Evolutionary conservation across 2,329 filamentous ascomycete genomes (phyloP).

Genomic region (Neurospora sp.): DNA sequence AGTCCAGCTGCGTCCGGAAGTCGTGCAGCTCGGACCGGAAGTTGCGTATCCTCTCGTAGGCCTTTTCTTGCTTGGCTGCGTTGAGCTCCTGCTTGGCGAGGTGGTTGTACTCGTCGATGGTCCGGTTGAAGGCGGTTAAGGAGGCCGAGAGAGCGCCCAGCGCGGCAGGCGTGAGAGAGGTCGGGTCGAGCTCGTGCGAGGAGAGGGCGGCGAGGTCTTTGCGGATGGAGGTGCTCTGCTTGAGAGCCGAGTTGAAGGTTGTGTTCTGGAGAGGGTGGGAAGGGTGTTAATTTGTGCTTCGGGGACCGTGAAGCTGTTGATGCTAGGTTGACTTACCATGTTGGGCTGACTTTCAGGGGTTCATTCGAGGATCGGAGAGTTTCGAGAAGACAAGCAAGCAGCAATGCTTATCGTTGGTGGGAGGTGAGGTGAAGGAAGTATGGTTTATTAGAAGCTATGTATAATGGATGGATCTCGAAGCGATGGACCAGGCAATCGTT

Average conservation of each 20-base stretch:
- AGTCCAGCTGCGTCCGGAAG: constrained; percentile 68
- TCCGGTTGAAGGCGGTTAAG: constrained; percentile 64
- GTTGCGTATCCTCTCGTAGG: constrained; percentile 70
- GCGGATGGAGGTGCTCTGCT: constrained; percentile 73
- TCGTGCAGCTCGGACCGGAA: constrained; percentile 77
- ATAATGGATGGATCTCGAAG: not conserved
- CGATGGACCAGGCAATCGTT: not conserved
- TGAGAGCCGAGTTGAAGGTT: constrained; percentile 77
- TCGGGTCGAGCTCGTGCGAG: constrained; percentile 26
- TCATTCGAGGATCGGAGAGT: not conserved
- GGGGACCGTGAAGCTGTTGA: not conserved
- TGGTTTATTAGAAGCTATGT: not conserved
- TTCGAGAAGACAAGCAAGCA: not conserved
- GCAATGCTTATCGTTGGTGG: not conserved
- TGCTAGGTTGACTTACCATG: not conserved
- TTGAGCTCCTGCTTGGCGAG: constrained; percentile 85
- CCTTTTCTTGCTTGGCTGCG: constrained; percentile 84
- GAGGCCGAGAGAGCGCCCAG: constrained; percentile 63
- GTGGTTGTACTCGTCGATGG: constrained; percentile 81
- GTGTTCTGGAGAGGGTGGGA: constrained; percentile 49
- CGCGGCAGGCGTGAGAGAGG: constrained; percentile 44
- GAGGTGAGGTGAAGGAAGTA: not conserved
- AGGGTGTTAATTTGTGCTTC: not conserved
- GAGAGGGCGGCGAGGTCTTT: constrained; percentile 64
- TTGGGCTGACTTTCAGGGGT: not conserved